Base-by-base conservation (phyloP, 225 moss, liverwort and hornwort species). In the Physcomitrellopsis africana region DNA sequence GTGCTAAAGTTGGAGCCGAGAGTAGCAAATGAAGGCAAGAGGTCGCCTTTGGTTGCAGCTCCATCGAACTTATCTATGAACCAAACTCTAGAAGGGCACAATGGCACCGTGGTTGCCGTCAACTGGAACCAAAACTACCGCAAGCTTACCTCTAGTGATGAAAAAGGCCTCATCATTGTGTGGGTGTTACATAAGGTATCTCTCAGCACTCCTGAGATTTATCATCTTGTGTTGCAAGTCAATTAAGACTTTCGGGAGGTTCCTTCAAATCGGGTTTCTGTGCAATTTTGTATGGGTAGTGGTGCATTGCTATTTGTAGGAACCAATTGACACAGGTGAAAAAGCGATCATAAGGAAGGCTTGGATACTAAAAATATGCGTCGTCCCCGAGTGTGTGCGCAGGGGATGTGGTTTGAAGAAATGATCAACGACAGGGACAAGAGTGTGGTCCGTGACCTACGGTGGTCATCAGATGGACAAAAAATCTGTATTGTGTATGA, bases 381-480 rank as follows among this genome's bases (percentile, higher is more conserved):
- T 63, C 10, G 62, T 76, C 37, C n/a, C 55, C 66, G 70, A 75
- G 51, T 24, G 9, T 65, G 57, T 72, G 44, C 42, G 2, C 42
- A 96, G 96, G 96, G 96, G 48, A 94, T 96, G 96, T 96, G 96
- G 96, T 96, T 96, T 72, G 96, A 96, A 81, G 96, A 96, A 79
- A 96, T 96, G 96, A 89, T 96, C 47, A 96, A 96, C 54, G 90
- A 86, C 59, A 78, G 93, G 63, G 94, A 95, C 66, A 94, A 93
- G 83, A 99, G 93, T 73, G 89, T 86, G 66, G 95, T 99, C 60
- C 82, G 82, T 48, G 94, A 94, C 78, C 48, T 99, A 58, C 87
- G 91, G 11, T 99, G 97, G 97, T 94, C 94, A 27, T 79, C 85
- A 7, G 97, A 99, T 70, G 94, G 97, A n/a, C 94, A 90, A 24